Percentiles rank a stretch among this genome's conserved stretches.
Evolutionary conservation across 306 rosid genomes (phyloP).

Genomic region (Dryas alaskensis): DNA sequence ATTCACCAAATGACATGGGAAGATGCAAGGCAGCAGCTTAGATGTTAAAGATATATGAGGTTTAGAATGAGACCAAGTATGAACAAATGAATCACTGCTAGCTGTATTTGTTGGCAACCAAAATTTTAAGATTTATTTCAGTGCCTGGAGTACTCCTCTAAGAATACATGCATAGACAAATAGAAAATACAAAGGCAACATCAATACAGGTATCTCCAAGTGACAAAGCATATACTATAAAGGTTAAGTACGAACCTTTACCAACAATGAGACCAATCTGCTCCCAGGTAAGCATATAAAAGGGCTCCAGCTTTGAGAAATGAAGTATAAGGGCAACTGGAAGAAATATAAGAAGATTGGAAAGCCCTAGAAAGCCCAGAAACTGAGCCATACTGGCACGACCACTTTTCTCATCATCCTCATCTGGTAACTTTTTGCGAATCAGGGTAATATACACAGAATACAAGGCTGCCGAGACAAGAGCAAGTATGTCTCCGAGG

Average conservation of each 20-base stretch:
- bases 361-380: conserved; percentile 87
- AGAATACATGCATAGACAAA: not conserved
- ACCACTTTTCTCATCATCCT: conserved; percentile 66
- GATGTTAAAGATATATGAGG: not conserved
- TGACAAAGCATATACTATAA: not conserved
- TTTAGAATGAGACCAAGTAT: not conserved
- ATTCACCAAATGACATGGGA: not conserved
- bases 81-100: not conserved
- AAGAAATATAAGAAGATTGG: conserved; percentile 68
- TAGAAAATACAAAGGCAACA: not conserved
- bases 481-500: conserved; percentile 82
- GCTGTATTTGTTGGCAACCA: not conserved
- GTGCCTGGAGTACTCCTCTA: not conserved
- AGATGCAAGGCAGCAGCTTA: not conserved
- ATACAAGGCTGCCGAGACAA: conserved; percentile 75
- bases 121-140: not conserved
- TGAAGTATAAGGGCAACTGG: conserved; percentile 69
- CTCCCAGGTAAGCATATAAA: conserved; percentile 64
- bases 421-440: conserved; percentile 81
- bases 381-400: conserved; percentile 92
- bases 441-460: conserved; percentile 86
- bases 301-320: conserved; percentile 59
- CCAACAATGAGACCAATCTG: conserved; percentile 79
- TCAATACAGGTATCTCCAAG: not conserved
- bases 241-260: conserved; percentile 61